Base-by-base conservation (phyloP, 768 basidiomycete genomes). In the Dioszegia hungarica region DNA sequence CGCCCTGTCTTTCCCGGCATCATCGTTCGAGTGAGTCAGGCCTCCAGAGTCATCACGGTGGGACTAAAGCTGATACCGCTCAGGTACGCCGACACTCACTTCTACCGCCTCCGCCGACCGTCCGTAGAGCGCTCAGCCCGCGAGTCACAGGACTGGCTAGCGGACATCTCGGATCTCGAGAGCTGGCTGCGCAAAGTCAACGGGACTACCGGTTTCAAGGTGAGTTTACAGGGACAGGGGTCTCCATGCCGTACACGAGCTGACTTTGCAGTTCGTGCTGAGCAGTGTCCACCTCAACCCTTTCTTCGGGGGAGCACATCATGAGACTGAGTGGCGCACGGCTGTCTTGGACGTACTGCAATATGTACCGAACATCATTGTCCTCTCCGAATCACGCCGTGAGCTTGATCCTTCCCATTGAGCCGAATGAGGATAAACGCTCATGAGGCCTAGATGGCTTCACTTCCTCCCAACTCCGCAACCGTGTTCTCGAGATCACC, bases 381-480 rank as follows among this genome's bases (percentile, higher is more conserved):
- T 63, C 2, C 56, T 62, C 15, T 27, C 61, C 22, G 61, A 62
- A 43, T 38, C 53, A 14, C 12, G 34, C 19, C 41, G 61, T 61
- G 34, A 40, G 60, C 29, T 31, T 25, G n/a, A n/a, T n/a, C n/a
- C n/a, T n/a, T n/a, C n/a, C n/a, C n/a, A n/a, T n/a, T n/a, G n/a
- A n/a, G n/a, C n/a, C n/a, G n/a, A n/a, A n/a, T n/a, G n/a, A n/a
- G n/a, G n/a, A n/a, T n/a, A n/a, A n/a, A n/a, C n/a, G n/a, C n/a
- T n/a, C n/a, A n/a, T n/a, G n/a, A n/a, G n/a, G n/a, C 17, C 34
- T n/a, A 60, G 59, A 54, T 20, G 56, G 56, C 15, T 62, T 62
- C 39, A 38, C 51, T 3, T 51, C 61, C 10, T 47, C 45, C 9
- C 38, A 36, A 6, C 56, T 62, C 4, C 50, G 61, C 15, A 27